phyloP scores from a whole-genome alignment of 1,284 basidiomycete genomes.

The Trichosporon inkin region DNA sequence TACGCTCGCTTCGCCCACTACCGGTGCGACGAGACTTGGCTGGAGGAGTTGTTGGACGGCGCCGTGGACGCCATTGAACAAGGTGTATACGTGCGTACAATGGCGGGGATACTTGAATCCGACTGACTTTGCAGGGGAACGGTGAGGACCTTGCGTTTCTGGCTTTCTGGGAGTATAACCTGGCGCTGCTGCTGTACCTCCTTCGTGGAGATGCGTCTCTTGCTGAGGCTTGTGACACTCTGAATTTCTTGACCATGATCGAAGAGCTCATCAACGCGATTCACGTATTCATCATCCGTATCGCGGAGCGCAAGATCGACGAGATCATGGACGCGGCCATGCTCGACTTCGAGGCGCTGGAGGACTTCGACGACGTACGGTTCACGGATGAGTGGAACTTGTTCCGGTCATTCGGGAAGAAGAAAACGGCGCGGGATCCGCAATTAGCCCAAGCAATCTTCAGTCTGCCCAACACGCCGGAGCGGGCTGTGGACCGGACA shows the following conservation, averaged over 20 bases:
- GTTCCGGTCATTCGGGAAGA: slow-evolving; percentile 62
- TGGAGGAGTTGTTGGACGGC: slow-evolving; percentile 85
- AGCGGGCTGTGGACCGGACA: neutral
- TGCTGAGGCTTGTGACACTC: slow-evolving; percentile 67
- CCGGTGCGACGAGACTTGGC: slow-evolving; percentile 77
- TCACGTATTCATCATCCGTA: slow-evolving; percentile 92
- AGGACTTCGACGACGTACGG: slow-evolving; percentile 73
- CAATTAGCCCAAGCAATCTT: slow-evolving; percentile 17
- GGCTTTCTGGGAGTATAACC: slow-evolving; percentile 93
- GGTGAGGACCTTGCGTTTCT: slow-evolving; percentile 80
- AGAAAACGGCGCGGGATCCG: slow-evolving; percentile 58
- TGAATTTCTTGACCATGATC: slow-evolving; percentile 59
- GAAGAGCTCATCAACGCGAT: slow-evolving; percentile 86
- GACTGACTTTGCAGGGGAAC: slow-evolving; percentile 57
- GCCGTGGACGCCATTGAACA: slow-evolving; percentile 90
- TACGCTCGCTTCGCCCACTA: slow-evolving; percentile 81
- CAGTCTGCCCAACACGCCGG: slow-evolving; percentile 11
- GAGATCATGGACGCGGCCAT: slow-evolving; percentile 75
- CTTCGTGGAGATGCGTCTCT: slow-evolving; percentile 76
- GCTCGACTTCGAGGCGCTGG: slow-evolving; percentile 75
- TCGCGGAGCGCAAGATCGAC: slow-evolving; percentile 84
- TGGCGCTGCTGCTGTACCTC: slow-evolving; percentile 81
- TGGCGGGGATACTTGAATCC: too few relatives aligned
- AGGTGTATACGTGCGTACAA: slow-evolving; percentile 67
- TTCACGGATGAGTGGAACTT: slow-evolving; percentile 97